Percentiles rank a stretch among this genome's conserved stretches.
Conservation (phyloP, 805 yeast species). For the Starmera caribaea region DNA sequence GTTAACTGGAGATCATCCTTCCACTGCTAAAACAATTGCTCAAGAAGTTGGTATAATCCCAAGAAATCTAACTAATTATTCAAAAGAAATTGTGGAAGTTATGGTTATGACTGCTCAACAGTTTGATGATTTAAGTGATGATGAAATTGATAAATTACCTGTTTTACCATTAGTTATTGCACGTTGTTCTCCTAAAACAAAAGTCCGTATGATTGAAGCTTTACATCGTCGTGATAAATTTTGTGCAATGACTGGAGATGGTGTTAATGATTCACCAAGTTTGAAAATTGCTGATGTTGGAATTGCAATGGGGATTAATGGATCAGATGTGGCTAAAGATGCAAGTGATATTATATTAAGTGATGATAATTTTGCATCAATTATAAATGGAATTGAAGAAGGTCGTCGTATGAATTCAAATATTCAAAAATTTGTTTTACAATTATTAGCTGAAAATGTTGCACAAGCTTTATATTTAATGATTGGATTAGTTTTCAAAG, state of each 20-base stretch:
- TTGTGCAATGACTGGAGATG: constrained; percentile 81
- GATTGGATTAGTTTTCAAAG: constrained; percentile 68
- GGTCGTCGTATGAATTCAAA: constrained; percentile 74
- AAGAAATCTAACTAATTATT: constrained; percentile 42
- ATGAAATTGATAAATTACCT: constrained; percentile 51
- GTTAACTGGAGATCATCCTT: constrained; percentile 78
- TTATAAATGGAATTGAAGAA: constrained; percentile 69
- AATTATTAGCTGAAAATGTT: constrained; percentile 62
- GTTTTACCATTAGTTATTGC: constrained; percentile 72
- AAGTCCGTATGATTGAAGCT: constrained; percentile 75
- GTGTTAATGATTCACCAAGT: constrained; percentile 75
- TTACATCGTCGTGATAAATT: constrained; percentile 51
- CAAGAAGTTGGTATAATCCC: constrained; percentile 75
- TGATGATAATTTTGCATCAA: constrained; percentile 74
- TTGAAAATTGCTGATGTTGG: constrained; percentile 73
- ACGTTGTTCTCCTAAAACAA: constrained; percentile 75
- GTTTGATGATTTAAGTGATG: constrained; percentile 55
- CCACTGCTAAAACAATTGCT: constrained; percentile 72
- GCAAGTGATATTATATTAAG: constrained; percentile 69
- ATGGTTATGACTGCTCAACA: constrained; percentile 74
- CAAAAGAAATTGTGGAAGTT: constrained; percentile 44
- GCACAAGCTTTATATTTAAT: constrained; percentile 60
- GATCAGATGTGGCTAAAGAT: constrained; percentile 80
- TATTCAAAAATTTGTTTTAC: constrained; percentile 70
- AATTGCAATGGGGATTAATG: constrained; percentile 76